Percentiles rank a stretch among this genome's conserved stretches.
These are phyloP conservation scores for Scedosporium dehoogii DNA, from an alignment of 2,329 filamentous ascomycete species.

Conservation along the genomic window DNA sequence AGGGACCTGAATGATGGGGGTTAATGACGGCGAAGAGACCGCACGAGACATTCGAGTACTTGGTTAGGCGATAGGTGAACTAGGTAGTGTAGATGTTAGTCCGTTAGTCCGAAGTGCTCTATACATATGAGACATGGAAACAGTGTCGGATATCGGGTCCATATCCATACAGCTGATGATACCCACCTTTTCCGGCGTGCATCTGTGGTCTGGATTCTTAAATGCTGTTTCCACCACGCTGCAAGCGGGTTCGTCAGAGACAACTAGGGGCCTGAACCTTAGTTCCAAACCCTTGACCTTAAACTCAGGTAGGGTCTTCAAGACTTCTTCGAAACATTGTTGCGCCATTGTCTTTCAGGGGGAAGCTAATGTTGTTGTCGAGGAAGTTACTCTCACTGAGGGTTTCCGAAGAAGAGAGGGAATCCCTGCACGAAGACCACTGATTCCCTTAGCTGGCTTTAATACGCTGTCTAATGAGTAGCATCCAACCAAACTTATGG, in stretches of 20 bases:
- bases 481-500: background rate
- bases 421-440: too few relatives aligned
- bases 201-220: background rate
- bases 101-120: too few relatives aligned
- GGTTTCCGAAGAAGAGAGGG: background rate
- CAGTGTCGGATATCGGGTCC: background rate
- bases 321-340: background rate
- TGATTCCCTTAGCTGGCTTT: too few relatives aligned
- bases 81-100: slow-evolving; percentile 21
- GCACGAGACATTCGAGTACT: slow-evolving; percentile 66
- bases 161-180: background rate
- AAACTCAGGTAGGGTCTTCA: background rate
- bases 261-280: background rate
- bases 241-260: background rate
- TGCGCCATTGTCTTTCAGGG: background rate
- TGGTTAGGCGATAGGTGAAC: slow-evolving; percentile 67
- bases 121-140: background rate
- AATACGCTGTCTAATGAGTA: too few relatives aligned
- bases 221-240: background rate
- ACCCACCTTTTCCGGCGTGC: background rate
- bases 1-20: slow-evolving; percentile 14
- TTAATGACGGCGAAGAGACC: slow-evolving; percentile 66
- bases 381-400: background rate
- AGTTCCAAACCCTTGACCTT: background rate
- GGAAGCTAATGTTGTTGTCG: background rate